These are phyloP conservation scores for Podospora appendiculata DNA, from an alignment of 495 filamentous ascomycete species.

Conservation along the genomic window DNA sequence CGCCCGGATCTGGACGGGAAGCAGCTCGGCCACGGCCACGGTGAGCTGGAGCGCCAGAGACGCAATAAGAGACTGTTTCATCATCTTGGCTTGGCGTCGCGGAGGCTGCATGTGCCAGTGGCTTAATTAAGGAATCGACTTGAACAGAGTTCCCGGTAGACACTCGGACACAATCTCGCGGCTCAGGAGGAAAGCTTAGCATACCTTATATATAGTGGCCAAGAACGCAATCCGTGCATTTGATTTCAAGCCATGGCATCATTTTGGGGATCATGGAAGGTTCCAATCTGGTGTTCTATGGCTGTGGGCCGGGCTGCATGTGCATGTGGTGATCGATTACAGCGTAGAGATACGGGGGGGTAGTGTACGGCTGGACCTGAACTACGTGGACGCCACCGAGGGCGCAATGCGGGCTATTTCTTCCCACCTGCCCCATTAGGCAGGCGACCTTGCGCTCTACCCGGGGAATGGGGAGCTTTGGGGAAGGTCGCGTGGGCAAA, in stretches of 20 bases:
- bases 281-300: neutral
- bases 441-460: neutral
- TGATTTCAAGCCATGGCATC: neutral
- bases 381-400: neutral
- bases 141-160: neutral
- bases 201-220: too few relatives aligned
- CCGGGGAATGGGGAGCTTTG: neutral
- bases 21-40: neutral
- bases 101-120: neutral
- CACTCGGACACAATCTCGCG: neutral
- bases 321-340: neutral
- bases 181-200: too few relatives aligned
- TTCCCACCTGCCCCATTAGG: neutral
- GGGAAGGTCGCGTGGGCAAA: neutral
- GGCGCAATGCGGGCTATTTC: neutral
- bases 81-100: neutral
- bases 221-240: too few relatives aligned
- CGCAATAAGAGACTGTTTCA: conserved; percentile 1
- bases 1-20: conserved; percentile 5
- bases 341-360: neutral
- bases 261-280: neutral
- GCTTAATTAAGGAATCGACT: neutral
- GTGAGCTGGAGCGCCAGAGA: conserved; percentile 7
- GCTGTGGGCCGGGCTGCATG: neutral
- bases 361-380: neutral